Evolutionary conservation across 2,329 filamentous ascomycete genomes (phyloP).

Genomic region (Ophiostoma novo-ulmi): DNA sequence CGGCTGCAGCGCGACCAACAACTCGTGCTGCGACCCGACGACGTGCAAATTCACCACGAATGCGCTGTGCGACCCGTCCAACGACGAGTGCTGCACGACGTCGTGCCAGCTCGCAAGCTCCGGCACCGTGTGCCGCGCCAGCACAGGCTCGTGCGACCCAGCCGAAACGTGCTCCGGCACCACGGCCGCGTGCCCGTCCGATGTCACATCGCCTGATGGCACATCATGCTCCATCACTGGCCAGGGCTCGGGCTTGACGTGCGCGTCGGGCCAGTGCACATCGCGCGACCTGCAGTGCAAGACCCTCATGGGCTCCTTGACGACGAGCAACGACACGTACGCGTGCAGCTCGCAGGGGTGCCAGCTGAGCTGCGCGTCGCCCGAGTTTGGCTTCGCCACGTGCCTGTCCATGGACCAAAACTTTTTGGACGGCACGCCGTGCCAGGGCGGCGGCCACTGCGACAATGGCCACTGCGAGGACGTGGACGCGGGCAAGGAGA

Average conservation of each 20-base stretch:
- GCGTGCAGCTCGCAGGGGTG: slow-evolving; percentile 73
- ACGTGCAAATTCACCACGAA: slow-evolving; percentile 78
- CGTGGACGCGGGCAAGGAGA: slow-evolving; percentile 62
- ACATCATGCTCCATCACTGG: slow-evolving; percentile 62
- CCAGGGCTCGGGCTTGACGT: slow-evolving; percentile 57
- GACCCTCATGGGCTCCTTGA: slow-evolving; percentile 71
- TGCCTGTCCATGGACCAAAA: slow-evolving; percentile 81
- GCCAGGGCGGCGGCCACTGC: slow-evolving; percentile 74
- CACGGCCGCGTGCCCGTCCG: slow-evolving; percentile 66
- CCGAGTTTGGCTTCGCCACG: slow-evolving; percentile 57
- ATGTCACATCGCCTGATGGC: slow-evolving; percentile 65
- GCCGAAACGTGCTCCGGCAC: slow-evolving; percentile 75
- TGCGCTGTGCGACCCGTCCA: slow-evolving; percentile 73
- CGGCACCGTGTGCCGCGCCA: slow-evolving; percentile 73
- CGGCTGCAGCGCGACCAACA: slow-evolving; percentile 64
- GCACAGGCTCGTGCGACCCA: slow-evolving; percentile 77
- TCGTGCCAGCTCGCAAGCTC: slow-evolving; percentile 62
- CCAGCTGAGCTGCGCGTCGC: slow-evolving; percentile 67
- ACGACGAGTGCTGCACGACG: slow-evolving; percentile 72
- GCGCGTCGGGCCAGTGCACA: slow-evolving; percentile 91
- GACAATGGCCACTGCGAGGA: slow-evolving; percentile 72
- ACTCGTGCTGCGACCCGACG: slow-evolving; percentile 74
- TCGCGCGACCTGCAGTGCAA: slow-evolving; percentile 86
- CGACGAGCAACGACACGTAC: slow-evolving; percentile 68
- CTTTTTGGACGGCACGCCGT: slow-evolving; percentile 87